Base-by-base conservation (phyloP, 2,329 filamentous ascomycete genomes). In the Phialophora macrospora region DNA sequence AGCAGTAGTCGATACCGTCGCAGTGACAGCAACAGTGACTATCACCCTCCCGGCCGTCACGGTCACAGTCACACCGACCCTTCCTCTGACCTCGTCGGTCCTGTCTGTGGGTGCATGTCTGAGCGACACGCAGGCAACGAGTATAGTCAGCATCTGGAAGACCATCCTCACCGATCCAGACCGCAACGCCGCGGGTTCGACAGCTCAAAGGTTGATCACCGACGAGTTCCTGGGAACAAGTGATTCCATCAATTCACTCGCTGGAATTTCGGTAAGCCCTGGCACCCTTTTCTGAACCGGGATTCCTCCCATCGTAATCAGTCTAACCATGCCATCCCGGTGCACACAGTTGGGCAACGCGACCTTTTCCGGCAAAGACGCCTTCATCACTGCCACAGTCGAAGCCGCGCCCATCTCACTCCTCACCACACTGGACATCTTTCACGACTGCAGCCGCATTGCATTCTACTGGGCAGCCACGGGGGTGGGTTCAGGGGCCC, bases 391-490 rank as follows among this genome's bases (percentile, higher is more conserved):
- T 11, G 55, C 59, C n/a, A 30, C 62, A n/a, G 32, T 55, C 17
- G 41, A 54, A 20, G 48, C 60, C 1, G 54, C 65, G 38, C 51
- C 66, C 22, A 65, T 68, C 34, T 57, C 60, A 12, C 54, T 60
- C 12, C 41, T 70, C n/a, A 67, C 55, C 28, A 71, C 67, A 24
- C 60, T 69, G 6, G 51, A 63, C 34, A 54, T 64, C 44, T 58
- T 61, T 22, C 65, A 66, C 55, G 63, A 65, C 63, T 70, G 69
- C 62, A 62, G 49, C 49, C 55, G 54, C 9, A 66, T 70, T 44
- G 64, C 62, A 3, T 69, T 65, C 61, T 57, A 64, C 57, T 69
- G 67, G 66, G 57, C 60, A 17, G 62, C 49, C 12, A 62, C 32
- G 14, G 66, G 65, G 2, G 63, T 67, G 17, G 66, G 60, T 3